Conservation (phyloP, 139 green algal species). For the Picochlorum sp. region DNA sequence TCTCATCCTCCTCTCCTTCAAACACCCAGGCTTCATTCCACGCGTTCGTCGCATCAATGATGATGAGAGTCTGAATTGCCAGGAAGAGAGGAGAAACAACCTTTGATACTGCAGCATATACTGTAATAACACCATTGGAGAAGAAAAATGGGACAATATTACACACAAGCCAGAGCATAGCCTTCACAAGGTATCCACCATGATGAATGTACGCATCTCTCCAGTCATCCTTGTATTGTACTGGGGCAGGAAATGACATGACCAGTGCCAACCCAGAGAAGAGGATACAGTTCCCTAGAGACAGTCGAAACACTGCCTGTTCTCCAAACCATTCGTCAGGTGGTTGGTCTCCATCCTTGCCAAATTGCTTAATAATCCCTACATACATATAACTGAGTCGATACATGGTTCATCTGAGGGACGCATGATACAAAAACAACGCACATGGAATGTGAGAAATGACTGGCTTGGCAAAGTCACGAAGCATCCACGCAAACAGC, state of each 20-base stretch:
- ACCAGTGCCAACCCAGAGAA: conserved; percentile 69
- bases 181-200: conserved; percentile 80
- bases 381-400: background rate
- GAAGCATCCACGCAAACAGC: conserved; percentile 73
- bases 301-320: conserved; percentile 92
- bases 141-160: conserved; percentile 77
- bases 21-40: conserved; percentile 90
- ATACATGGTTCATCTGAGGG: no score
- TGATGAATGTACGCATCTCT: conserved; percentile 78
- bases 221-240: conserved; percentile 73
- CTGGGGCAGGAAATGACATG: conserved; percentile 47
- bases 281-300: conserved; percentile 89
- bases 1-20: conserved; percentile 63
- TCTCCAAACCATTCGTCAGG: conserved; percentile 81
- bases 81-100: conserved; percentile 86
- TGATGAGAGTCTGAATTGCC: conserved; percentile 89
- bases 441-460: conserved; percentile 89
- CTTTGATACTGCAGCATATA: conserved; percentile 71
- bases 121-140: conserved; percentile 58
- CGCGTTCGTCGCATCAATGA: conserved; percentile 85
- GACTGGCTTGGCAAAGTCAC: conserved; percentile 88
- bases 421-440: background rate
- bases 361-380: conserved; percentile 52
- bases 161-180: conserved; percentile 70
- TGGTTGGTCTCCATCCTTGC: conserved; percentile 5